These are phyloP conservation scores for Penicillium flavigenum DNA, from an alignment of 495 filamentous ascomycete genomes.

Conservation along the genomic window DNA sequence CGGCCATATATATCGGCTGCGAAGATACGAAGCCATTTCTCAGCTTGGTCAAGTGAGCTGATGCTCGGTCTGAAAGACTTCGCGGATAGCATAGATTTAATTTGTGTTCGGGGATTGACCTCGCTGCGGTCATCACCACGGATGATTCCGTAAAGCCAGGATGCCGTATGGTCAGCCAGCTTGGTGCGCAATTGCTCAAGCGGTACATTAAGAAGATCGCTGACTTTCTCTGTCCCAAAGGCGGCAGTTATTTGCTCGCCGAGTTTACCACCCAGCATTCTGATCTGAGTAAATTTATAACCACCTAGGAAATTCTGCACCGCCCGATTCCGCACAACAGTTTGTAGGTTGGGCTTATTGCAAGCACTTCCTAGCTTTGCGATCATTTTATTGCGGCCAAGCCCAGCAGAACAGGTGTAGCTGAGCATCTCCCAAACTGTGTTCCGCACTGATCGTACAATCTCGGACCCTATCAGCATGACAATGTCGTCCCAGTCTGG, in stretches of 20 bases:
- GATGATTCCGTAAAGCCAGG: slow-evolving; percentile 84
- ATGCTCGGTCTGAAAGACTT: slow-evolving; percentile 92
- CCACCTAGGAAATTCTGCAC: slow-evolving; percentile 74
- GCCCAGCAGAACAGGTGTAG: slow-evolving; percentile 88
- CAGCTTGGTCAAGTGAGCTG: slow-evolving; percentile 73
- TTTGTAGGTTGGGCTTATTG: slow-evolving; percentile 94
- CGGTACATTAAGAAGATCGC: slow-evolving; percentile 69
- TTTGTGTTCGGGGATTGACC: slow-evolving; percentile 87
- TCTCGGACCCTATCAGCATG: slow-evolving; percentile 81
- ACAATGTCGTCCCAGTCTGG: slow-evolving; percentile 97
- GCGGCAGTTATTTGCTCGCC: slow-evolving; percentile 75
- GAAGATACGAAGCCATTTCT: slow-evolving; percentile 89
- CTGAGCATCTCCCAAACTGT: slow-evolving; percentile 64
- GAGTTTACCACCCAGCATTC: slow-evolving; percentile 94
- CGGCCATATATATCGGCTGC: slow-evolving; percentile 88
- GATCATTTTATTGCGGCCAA: slow-evolving; percentile 91
- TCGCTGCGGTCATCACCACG: slow-evolving; percentile 84
- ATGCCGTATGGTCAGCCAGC: slow-evolving; percentile 81
- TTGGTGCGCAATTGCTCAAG: slow-evolving; percentile 76
- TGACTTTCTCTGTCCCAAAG: slow-evolving; percentile 79
- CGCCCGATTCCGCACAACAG: slow-evolving; percentile 81
- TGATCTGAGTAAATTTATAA: slow-evolving; percentile 95
- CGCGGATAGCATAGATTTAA: slow-evolving; percentile 97
- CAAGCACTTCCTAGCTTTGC: slow-evolving; percentile 87
- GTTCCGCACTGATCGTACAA: slow-evolving; percentile 72